Evolutionary conservation across 768 basidiomycete species (phyloP).

Genomic region (Boletales sp.): DNA sequence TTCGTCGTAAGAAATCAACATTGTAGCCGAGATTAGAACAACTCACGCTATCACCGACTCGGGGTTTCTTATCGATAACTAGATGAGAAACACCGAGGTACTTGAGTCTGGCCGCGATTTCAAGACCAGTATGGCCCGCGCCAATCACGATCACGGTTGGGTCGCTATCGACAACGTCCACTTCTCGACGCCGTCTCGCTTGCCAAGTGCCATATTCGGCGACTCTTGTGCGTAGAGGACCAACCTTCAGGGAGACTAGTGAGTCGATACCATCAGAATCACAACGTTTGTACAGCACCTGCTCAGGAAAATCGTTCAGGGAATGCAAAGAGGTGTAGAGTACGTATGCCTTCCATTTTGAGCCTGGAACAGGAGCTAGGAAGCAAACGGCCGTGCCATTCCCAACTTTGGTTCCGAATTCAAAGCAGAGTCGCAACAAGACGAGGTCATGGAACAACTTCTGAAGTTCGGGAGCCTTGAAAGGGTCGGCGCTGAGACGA

Average conservation of each 20-base stretch:
- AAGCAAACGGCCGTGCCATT: conserved; percentile 51
- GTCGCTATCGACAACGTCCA: conserved; percentile 44
- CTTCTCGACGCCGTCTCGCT: conserved; percentile 38
- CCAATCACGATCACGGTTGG: conserved; percentile 63
- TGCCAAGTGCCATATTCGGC: conserved; percentile 58
- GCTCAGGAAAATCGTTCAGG: conserved; percentile 54
- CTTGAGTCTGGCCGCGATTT: conserved; percentile 63
- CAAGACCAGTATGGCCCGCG: conserved; percentile 66
- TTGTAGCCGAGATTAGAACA: neutral
- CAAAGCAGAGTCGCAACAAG: conserved; percentile 55
- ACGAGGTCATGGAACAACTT: conserved; percentile 50
- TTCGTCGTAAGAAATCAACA: neutral
- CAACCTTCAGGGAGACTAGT: conserved; percentile 21
- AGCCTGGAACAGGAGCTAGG: conserved; percentile 43
- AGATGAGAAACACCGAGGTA: conserved; percentile 52
- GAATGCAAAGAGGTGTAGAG: conserved; percentile 60
- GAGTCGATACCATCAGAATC: neutral
- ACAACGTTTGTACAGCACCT: conserved; percentile 16
- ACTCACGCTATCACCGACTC: conserved; percentile 46
- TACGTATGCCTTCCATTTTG: conserved; percentile 56
- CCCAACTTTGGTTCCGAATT: conserved; percentile 49
- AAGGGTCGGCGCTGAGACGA: conserved; percentile 16
- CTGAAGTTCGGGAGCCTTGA: conserved; percentile 32
- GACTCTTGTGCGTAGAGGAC: conserved; percentile 38
- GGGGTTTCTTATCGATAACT: conserved; percentile 51